Evolutionary conservation across 495 filamentous ascomycete genomes (phyloP).

Genomic region (Penicillium flavigenum): DNA sequence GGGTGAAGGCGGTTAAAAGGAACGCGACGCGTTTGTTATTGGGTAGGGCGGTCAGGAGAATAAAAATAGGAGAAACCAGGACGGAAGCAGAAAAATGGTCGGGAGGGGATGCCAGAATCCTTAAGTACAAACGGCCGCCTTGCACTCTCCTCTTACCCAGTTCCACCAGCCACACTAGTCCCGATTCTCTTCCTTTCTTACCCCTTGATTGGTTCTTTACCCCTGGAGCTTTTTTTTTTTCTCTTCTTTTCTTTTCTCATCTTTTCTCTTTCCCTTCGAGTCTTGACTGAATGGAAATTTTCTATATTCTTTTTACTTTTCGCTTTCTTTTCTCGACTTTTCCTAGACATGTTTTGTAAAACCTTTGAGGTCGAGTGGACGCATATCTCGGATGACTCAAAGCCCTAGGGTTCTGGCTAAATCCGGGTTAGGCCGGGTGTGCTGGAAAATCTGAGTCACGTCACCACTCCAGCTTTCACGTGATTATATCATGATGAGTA

Average conservation of each 20-base stretch:
- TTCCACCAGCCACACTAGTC: conserved; percentile 44
- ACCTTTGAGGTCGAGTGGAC: background rate
- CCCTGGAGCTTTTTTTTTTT: conserved; percentile 25
- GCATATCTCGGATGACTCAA: conserved; percentile 11
- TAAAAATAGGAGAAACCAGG: conserved; percentile 35
- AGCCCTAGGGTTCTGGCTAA: conserved; percentile 19
- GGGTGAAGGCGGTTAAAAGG: conserved; percentile 12
- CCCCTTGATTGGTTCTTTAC: conserved; percentile 27
- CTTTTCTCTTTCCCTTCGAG: background rate
- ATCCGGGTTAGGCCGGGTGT: conserved; percentile 14
- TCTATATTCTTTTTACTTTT: background rate
- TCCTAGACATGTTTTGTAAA: background rate
- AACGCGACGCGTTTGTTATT: conserved; percentile 34
- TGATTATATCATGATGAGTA: conserved; percentile 13
- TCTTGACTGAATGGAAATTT: no score
- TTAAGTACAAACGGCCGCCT: conserved; percentile 52
- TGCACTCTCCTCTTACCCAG: conserved; percentile 40
- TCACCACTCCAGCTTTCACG: conserved; percentile 17
- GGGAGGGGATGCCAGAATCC: conserved; percentile 51
- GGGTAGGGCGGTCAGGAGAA: conserved; percentile 29
- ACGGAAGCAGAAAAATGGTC: conserved; percentile 39
- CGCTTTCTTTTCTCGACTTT: background rate
- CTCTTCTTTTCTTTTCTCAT: conserved; percentile 7
- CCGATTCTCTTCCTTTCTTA: conserved; percentile 34
- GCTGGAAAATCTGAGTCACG: conserved; percentile 12